Percentiles rank a stretch among this genome's conserved stretches.
These are phyloP conservation scores for Coleophoma cylindrospora DNA, from an alignment of 2,329 filamentous ascomycete genomes.

Conservation along the genomic window DNA sequence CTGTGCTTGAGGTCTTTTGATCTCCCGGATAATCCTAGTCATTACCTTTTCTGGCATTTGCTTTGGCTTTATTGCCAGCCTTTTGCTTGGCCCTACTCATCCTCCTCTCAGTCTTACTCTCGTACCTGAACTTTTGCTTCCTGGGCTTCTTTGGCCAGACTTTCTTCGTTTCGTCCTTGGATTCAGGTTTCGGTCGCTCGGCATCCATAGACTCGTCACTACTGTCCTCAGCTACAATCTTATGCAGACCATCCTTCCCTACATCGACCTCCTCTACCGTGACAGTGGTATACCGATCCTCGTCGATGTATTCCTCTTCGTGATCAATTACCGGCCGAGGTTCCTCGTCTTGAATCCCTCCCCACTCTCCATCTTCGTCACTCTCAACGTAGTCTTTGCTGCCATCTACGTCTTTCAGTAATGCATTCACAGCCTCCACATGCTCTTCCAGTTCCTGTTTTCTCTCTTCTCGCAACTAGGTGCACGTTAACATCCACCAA, in stretches of 20 bases:
- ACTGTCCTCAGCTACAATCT: conserved; percentile 33
- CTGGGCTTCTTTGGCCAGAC: conserved; percentile 58
- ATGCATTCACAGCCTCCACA: conserved; percentile 66
- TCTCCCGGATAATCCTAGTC: conserved; percentile 12
- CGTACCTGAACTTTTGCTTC: conserved; percentile 90
- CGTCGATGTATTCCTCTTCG: conserved; percentile 93
- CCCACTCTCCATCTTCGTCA: conserved; percentile 53
- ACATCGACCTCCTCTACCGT: conserved; percentile 86
- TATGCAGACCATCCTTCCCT: conserved; percentile 66
- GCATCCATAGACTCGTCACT: conserved; percentile 28
- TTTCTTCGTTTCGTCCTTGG: conserved; percentile 26
- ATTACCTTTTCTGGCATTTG: conserved; percentile 24
- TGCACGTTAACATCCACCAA: conserved; percentile 7
- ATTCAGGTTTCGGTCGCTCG: conserved; percentile 28
- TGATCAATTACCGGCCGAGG: conserved; percentile 58
- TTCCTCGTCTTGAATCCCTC: conserved; percentile 52
- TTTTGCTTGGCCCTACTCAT: conserved; percentile 66
- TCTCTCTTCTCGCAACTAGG: conserved; percentile 76
- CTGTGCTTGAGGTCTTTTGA: conserved; percentile 4
- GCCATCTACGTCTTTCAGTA: conserved; percentile 32
- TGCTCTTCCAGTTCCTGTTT: conserved; percentile 78
- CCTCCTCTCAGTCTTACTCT: conserved; percentile 80
- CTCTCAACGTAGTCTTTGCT: conserved; percentile 29
- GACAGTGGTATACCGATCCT: conserved; percentile 92
- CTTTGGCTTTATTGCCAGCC: conserved; percentile 48